Conservation (phyloP, 306 rosid genomes). For the Pyrus communis region DNA sequence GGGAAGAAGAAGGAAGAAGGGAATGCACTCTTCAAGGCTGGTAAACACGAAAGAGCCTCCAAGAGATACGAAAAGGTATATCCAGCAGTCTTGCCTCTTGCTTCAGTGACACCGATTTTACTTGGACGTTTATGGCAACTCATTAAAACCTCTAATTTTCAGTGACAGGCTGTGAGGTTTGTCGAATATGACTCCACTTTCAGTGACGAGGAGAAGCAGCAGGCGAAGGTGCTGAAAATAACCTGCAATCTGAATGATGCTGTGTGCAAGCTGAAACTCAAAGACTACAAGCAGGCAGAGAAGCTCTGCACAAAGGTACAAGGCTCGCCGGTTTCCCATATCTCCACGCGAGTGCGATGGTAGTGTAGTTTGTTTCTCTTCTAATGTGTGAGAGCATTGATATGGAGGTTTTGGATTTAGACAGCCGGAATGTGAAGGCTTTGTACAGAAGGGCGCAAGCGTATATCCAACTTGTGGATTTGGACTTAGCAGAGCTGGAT, state of each 20-base stretch:
- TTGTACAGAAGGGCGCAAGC: conserved; percentile 42
- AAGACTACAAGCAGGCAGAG: conserved; percentile 28
- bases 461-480: conserved; percentile 30
- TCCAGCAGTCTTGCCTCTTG: background rate
- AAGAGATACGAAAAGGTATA: conserved; percentile 37
- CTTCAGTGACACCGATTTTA: background rate
- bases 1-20: conserved; percentile 46
- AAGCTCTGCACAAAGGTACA: conserved; percentile 37
- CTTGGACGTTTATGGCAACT: background rate
- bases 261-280: conserved; percentile 36
- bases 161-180: conserved; percentile 21
- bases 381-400: background rate
- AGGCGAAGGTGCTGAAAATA: conserved; percentile 22
- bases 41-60: conserved; percentile 39
- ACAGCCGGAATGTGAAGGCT: conserved; percentile 36
- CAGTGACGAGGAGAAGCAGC: conserved; percentile 33
- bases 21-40: conserved; percentile 32
- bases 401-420: conserved; percentile 29
- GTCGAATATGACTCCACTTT: conserved; percentile 33
- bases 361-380: background rate
- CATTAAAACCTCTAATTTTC: background rate
- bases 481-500: conserved; percentile 38
- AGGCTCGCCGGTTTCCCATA: background rate
- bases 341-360: background rate
- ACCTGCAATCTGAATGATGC: conserved; percentile 35